These are phyloP conservation scores for Clarireedia monteithiana DNA, from an alignment of 2,329 filamentous ascomycete genomes.

Conservation along the genomic window DNA sequence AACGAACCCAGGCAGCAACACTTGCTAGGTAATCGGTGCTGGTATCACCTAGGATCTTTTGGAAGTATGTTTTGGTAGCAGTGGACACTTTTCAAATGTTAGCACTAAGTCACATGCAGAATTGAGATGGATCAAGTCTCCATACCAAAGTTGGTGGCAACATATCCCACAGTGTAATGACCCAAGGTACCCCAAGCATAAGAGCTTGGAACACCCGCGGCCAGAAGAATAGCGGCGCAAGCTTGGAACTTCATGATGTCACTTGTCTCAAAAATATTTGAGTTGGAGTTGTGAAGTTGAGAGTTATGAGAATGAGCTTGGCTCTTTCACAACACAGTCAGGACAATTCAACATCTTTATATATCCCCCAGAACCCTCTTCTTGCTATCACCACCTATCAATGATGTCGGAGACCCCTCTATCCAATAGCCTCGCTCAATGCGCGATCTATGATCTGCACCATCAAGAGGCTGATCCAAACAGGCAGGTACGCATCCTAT, in stretches of 20 bases:
- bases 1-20: conserved; percentile 49
- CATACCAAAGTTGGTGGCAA: conserved; percentile 47
- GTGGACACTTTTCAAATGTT: conserved; percentile 36
- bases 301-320: neutral
- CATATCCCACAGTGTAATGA: conserved; percentile 56
- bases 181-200: conserved; percentile 40
- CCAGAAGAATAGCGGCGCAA: conserved; percentile 11
- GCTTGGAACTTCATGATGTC: conserved; percentile 7
- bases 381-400: no score
- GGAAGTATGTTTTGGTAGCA: conserved; percentile 49
- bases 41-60: conserved; percentile 47
- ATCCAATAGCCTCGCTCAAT: neutral
- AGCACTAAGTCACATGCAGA: neutral
- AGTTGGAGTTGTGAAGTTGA: neutral
- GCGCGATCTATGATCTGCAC: neutral
- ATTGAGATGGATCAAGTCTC: neutral
- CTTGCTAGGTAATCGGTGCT: conserved; percentile 51
- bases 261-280: neutral
- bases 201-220: conserved; percentile 11
- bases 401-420: no score
- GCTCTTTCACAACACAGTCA: neutral
- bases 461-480: neutral
- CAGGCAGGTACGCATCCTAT: conserved; percentile 4
- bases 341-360: neutral
- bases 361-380: neutral